These are phyloP conservation scores for Citrus sp. DNA, from an alignment of 345 rosid species.

Conservation along the genomic window DNA sequence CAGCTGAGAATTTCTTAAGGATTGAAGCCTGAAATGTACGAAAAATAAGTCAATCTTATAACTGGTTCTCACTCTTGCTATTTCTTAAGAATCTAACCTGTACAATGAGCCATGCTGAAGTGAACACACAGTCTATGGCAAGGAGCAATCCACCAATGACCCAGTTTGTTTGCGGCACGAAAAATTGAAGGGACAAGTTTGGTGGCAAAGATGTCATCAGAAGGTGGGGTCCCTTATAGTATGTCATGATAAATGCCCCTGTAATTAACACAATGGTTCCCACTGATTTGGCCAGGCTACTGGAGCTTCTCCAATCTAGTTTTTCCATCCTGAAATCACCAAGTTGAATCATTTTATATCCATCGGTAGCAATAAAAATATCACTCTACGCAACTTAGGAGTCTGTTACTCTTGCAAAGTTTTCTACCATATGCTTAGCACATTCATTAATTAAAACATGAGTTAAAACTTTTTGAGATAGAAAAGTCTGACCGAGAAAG, in stretches of 20 bases:
- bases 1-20: conserved; percentile 41
- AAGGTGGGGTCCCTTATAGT: conserved; percentile 44
- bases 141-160: conserved; percentile 43
- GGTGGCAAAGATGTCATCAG: conserved; percentile 14
- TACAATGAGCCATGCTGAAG: conserved; percentile 38
- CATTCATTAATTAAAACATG: background rate
- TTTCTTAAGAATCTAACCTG: conserved; percentile 27
- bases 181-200: conserved; percentile 10
- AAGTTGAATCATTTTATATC: background rate
- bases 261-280: conserved; percentile 43
- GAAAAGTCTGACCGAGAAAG: background rate
- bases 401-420: background rate
- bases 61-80: background rate
- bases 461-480: background rate
- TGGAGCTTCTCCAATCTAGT: conserved; percentile 31
- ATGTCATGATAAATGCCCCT: conserved; percentile 42
- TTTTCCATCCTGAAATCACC: conserved; percentile 39
- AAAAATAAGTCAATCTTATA: background rate
- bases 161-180: conserved; percentile 31
- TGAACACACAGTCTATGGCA: conserved; percentile 31
- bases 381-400: background rate
- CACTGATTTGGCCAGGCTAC: conserved; percentile 31
- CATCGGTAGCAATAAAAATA: background rate
- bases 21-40: conserved; percentile 24
- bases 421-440: background rate